Evolutionary conservation across 495 filamentous ascomycete species (phyloP).

Genomic region (Lepraria neglecta): DNA sequence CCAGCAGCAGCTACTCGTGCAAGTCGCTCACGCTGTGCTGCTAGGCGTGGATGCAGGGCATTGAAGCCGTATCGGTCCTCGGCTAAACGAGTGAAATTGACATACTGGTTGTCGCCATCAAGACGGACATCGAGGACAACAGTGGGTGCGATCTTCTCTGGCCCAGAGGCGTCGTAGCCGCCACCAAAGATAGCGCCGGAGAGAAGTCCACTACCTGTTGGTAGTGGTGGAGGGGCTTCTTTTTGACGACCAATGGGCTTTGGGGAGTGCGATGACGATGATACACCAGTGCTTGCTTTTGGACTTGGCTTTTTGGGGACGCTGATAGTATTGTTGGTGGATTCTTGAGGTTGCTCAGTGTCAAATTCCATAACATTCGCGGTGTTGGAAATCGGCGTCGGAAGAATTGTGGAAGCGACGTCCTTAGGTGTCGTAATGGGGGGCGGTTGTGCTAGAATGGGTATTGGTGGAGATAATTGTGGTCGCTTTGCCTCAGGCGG

Average conservation of each 20-base stretch:
- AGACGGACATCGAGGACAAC: slow-evolving; percentile 80
- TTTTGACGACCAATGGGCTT: slow-evolving; percentile 48
- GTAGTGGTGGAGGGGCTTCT: slow-evolving; percentile 48
- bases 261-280: slow-evolving; percentile 54
- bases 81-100: slow-evolving; percentile 92
- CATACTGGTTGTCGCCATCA: slow-evolving; percentile 73
- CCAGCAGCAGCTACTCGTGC: slow-evolving; percentile 77
- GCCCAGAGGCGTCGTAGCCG: slow-evolving; percentile 35
- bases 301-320: slow-evolving; percentile 33
- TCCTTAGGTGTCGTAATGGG: slow-evolving; percentile 25
- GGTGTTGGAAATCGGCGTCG: background rate
- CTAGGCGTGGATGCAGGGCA: slow-evolving; percentile 81
- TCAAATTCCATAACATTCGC: slow-evolving; percentile 17
- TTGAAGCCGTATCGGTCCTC: slow-evolving; percentile 92
- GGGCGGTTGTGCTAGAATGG: slow-evolving; percentile 25
- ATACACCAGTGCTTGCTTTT: slow-evolving; percentile 40
- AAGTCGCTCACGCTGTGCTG: slow-evolving; percentile 74
- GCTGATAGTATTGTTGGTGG: slow-evolving; percentile 2
- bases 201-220: slow-evolving; percentile 62
- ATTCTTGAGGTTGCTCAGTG: slow-evolving; percentile 21
- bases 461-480: slow-evolving; percentile 26
- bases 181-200: slow-evolving; percentile 56
- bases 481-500: slow-evolving; percentile 36
- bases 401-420: slow-evolving; percentile 3
- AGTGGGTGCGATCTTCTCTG: slow-evolving; percentile 59